Base-by-base conservation (phyloP, 805 yeast genomes). In the Nakazawaea sp. region DNA sequence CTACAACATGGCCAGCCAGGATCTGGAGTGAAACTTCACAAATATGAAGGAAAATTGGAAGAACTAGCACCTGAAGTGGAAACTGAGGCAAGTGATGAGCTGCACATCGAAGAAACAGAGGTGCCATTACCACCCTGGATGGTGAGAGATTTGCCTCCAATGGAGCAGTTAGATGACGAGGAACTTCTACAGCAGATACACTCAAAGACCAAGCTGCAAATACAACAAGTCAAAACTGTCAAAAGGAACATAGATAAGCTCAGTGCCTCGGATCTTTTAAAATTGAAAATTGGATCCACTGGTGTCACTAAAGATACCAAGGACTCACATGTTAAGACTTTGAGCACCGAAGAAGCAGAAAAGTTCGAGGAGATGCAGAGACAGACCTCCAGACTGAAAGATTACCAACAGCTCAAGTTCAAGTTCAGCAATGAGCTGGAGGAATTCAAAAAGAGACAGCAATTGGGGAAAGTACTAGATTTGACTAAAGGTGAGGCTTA, bases 121-220 rank as follows among this genome's bases (percentile, higher is more conserved):
- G 43, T 34, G 20, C 27, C 32, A 26, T 27, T 35, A 4, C 34
- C 47, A 6, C 31, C 45, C 0, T 58, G 63, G 63, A 44, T 62
- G 30, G 56, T 50, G 33, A 41, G 46, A 19, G 55, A 43, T 1
- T 25, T 50, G 4, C 40, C 46, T 2, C 24, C 24, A 8, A 7
- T 8, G 10, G 24, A 21, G 7, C 10, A 21, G 10, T 7, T 21
- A 10, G 24, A 21, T 21, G 46, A 45, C n/a, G 8, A 9, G 29
- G 29, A 27, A 9, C 12, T 12, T 18, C 24, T 13, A 7, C 16
- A 11, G 4, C 24, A 30, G 18, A 5, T 30, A 4, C 5, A 6
- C 12, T 6, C 23, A 8, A 13, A 18, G 4, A 9, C 6, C 13
- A 18, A 19, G 18, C 6, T 11, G n/a, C 9, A 8, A 18, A 16